Conservation (phyloP, 352 stramenopile species). For the Globisporangium alternatum region DNA sequence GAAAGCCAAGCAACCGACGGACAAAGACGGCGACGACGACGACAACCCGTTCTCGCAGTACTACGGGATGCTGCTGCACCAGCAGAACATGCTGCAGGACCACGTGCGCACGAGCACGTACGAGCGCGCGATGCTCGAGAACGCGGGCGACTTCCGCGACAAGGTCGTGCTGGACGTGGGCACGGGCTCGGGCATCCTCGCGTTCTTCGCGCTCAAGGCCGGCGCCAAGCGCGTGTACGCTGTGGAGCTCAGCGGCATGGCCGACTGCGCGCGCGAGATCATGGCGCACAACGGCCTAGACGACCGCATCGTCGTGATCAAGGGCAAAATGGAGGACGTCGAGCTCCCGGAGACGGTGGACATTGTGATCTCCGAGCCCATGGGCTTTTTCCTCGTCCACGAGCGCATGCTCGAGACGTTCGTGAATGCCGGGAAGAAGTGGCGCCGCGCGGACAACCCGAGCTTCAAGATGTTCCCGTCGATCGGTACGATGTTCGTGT, state of each 20-base stretch:
- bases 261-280: conserved; percentile 93
- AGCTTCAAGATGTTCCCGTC: conserved; percentile 96
- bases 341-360: conserved; percentile 95
- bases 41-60: conserved; percentile 94
- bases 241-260: conserved; percentile 98
- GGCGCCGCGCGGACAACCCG: conserved; percentile 77
- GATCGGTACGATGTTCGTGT: conserved; percentile 95
- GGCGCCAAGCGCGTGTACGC: conserved; percentile 94
- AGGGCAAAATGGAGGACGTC: conserved; percentile 97
- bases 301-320: conserved; percentile 96
- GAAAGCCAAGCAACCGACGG: background rate
- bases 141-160: conserved; percentile 92
- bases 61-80: conserved; percentile 95
- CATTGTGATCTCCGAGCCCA: conserved; percentile 99
- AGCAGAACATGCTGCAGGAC: conserved; percentile 99
- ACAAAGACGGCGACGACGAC: conserved; percentile 34
- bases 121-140: conserved; percentile 96
- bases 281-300: conserved; percentile 94
- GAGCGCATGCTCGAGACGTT: conserved; percentile 99
- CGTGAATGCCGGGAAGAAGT: conserved; percentile 93
- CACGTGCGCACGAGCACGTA: conserved; percentile 98
- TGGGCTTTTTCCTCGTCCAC: conserved; percentile 99
- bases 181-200: conserved; percentile 98
- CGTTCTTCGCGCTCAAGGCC: conserved; percentile 97
- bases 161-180: conserved; percentile 99